Evolutionary conservation across 768 basidiomycete species (phyloP), one percentile per base, ranked within the genome.

Genomic region (Mycena rebaudengoi): DNA sequence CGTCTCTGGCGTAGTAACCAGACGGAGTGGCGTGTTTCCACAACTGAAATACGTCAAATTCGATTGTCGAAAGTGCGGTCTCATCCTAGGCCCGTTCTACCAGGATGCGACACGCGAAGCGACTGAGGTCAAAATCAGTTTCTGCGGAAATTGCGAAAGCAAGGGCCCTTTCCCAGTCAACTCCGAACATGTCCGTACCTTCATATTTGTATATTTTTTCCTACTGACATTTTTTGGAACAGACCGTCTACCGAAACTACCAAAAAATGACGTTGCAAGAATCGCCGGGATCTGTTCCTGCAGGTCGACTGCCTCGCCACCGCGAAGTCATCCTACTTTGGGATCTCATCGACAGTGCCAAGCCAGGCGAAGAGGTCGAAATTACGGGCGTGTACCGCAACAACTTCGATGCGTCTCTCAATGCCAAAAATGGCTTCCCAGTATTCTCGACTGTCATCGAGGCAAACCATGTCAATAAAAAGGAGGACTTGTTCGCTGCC

Each of bases 1-100:
- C 35, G 92, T 99, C 7, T 88, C 91, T 8, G 98, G 98, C 13
- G 98, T 99, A 18, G 98, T 99, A 44, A 99, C 98, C 1, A 83
- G 98, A 60, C 86, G 98, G 37, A 95, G 90, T 10, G 97, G 98
- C 11, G 96, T 99, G 11, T 99, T 99, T 78, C 98, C 98, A n/a
- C 98, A 99, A 76, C 82, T 99, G 62, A 99, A 99, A 80, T 98
- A 98, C 72, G 96, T 99, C 76, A 99, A 98, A 75, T 99, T 99
- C 71, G 95, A 99, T 75, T 99, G 98, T 77, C 86, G 86, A 57
- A 98, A 97, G 75, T 99, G 98, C 70, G 91, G 92, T 18, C 92
- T 90, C n/a, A 88, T 94, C 26, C 83, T 99, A 16, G 98, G 98
- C 14, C 98, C 98, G 1, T 99, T 99, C 82, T 97, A 95, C 75